Base-by-base conservation (phyloP, 2,329 filamentous ascomycete genomes). In the Penicillium sp. region DNA sequence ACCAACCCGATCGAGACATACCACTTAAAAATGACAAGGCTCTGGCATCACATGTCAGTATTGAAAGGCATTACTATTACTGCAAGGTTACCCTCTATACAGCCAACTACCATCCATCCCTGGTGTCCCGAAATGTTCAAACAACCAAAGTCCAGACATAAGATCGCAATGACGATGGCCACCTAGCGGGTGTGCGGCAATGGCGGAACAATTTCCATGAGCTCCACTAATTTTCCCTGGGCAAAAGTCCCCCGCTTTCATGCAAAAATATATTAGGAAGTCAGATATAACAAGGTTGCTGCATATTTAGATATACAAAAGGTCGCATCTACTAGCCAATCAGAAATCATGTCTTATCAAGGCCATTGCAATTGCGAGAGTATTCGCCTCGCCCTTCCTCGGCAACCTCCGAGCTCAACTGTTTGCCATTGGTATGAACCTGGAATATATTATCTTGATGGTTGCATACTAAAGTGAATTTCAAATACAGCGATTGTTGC, bases 311-410 rank as follows among this genome's bases (percentile, higher is more conserved):
- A 42, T 42, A 15, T 17, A 35, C 21, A 29, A 40, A 50, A 17
- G 1, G 3, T 5, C 21, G 25, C 9, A 19, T 46, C 21, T 23
- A n/a, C 9, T 9, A 33, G 8, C 33, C 33, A 33, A 46, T 52
- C 54, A 23, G 5, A 15, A 31, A 55, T 17, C 6, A 69, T 69
- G 67, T 35, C 59, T 12, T 69, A 68, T n/a, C 61, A 48, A 15
- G 67, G 66, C 25, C 59, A 62, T 21, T 69, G 67, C 54, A 69
- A 69, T 35, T 69, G 67, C 54, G 53, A 60, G 21, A 66, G 58
- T 29, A 33, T 69, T 33, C 58, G 55, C 40, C 56, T 69, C 31
- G 59, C 61, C 17, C 64, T 69, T 10, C 58, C 60, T 4, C 29
- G 59, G 27, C 64, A 66, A 47, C 67, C 67, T 2, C 7, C 54